Percentiles rank a stretch among this genome's conserved stretches.
phyloP scores from a whole-genome alignment of 106 monocot species.

The Dendrobium nobile region DNA sequence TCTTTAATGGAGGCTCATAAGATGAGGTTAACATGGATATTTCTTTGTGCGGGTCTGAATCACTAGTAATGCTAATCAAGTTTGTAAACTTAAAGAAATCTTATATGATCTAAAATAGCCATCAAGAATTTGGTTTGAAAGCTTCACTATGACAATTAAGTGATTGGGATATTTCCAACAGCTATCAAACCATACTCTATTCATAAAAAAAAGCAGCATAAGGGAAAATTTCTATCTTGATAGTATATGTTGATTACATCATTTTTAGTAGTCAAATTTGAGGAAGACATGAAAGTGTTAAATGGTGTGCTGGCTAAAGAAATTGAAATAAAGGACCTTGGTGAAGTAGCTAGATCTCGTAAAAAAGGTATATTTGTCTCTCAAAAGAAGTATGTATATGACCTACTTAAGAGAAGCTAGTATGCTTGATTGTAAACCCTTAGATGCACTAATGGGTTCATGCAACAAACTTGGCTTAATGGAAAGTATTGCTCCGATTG shows the following conservation, averaged over 20 bases:
- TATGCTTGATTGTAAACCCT: neutral
- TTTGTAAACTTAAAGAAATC: too few relatives aligned
- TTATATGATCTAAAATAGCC: too few relatives aligned
- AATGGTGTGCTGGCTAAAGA: neutral
- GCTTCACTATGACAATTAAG: too few relatives aligned
- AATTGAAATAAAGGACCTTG: neutral
- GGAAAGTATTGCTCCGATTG: neutral
- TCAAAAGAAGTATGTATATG: neutral
- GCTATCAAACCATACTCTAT: neutral
- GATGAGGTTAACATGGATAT: too few relatives aligned
- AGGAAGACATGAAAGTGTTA: neutral
- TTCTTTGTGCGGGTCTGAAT: too few relatives aligned
- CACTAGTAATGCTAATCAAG: too few relatives aligned
- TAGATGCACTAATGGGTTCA: neutral
- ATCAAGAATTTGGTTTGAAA: too few relatives aligned
- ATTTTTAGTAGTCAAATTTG: neutral
- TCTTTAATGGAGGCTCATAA: too few relatives aligned
- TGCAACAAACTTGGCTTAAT: neutral
- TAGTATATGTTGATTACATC: neutral
- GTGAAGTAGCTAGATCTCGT: neutral
- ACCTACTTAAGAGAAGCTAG: neutral
- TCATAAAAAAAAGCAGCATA: neutral
- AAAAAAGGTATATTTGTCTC: neutral
- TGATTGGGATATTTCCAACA: neutral
- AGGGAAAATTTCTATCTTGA: neutral